These are phyloP conservation scores for Mycena galericulata DNA, from an alignment of 768 basidiomycete genomes.

Conservation along the genomic window DNA sequence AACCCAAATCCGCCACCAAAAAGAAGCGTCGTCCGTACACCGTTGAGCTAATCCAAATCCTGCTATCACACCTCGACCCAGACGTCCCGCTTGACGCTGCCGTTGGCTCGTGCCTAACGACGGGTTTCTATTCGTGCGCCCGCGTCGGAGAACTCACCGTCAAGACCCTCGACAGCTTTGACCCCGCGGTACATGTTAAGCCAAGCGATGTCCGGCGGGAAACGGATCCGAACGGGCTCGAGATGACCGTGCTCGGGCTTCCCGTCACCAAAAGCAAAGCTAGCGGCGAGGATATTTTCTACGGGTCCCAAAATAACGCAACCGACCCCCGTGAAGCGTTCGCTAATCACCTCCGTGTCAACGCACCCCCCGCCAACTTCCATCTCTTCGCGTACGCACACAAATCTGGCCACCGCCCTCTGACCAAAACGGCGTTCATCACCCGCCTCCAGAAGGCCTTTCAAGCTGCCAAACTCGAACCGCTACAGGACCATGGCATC, in stretches of 20 bases:
- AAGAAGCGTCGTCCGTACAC: slow-evolving; percentile 5
- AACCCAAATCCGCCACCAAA: background rate
- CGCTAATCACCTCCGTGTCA: slow-evolving; percentile 44
- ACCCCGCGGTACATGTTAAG: background rate
- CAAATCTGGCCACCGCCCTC: too few relatives aligned
- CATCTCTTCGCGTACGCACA: too few relatives aligned
- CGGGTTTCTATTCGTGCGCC: background rate
- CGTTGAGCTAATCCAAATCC: background rate
- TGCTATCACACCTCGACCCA: background rate
- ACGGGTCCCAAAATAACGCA: background rate
- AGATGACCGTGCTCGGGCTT: background rate
- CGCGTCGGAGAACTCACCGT: slow-evolving; percentile 8
- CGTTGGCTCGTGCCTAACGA: background rate
- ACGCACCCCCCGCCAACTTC: slow-evolving; percentile 41
- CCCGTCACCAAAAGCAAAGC: background rate
- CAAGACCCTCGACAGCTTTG: slow-evolving; percentile 1
- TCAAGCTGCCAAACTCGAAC: slow-evolving; percentile 5
- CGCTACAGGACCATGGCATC: slow-evolving; percentile 44
- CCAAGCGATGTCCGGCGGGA: background rate
- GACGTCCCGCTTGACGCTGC: background rate
- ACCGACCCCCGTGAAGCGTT: slow-evolving; percentile 26
- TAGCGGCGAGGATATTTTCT: slow-evolving; percentile 4
- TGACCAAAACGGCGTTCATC: slow-evolving; percentile 44
- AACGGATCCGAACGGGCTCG: background rate
- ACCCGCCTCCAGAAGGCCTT: slow-evolving; percentile 28